Percentiles rank a stretch among this genome's conserved stretches.
Conservation (phyloP, 2,329 filamentous ascomycete species). For the Lasiodiplodia gonubiensis region DNA sequence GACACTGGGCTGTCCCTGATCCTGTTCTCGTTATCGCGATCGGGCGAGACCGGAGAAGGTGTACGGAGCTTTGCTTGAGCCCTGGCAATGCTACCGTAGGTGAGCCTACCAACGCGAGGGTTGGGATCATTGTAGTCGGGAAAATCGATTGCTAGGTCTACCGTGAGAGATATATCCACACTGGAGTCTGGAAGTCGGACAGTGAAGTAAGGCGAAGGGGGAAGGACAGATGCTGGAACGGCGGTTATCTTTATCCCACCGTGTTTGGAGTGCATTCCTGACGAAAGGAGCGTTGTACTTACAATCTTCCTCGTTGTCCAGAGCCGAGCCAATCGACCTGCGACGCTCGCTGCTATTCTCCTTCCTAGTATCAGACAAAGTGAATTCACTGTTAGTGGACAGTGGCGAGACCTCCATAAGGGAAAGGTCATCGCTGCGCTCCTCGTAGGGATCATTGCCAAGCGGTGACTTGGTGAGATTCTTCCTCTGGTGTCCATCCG, state of each 20-base stretch:
- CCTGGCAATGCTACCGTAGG: neutral
- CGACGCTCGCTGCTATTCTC: neutral
- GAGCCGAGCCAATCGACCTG: neutral
- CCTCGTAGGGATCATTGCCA: neutral
- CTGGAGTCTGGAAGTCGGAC: neutral
- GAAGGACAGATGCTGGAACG: neutral
- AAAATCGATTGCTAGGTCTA: neutral
- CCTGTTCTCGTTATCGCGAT: neutral
- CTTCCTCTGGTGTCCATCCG: neutral
- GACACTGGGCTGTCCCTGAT: slow-evolving; percentile 2
- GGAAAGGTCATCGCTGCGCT: neutral
- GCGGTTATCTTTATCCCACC: neutral
- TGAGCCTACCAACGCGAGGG: neutral
- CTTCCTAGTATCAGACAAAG: neutral
- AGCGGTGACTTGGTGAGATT: neutral
- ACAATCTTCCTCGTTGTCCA: neutral
- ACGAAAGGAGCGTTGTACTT: neutral
- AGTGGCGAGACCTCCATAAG: neutral
- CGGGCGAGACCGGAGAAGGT: slow-evolving; percentile 4
- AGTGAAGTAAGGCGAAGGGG: neutral
- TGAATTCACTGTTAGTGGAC: neutral
- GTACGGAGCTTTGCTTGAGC: neutral
- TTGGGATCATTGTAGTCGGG: neutral
- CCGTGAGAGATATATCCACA: neutral
- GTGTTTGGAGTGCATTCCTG: neutral